Evolutionary conservation across 225 moss, liverwort and hornwort genomes (phyloP), one percentile per base, ranked within the genome.

Genomic region (Sphagnum tenellum): DNA sequence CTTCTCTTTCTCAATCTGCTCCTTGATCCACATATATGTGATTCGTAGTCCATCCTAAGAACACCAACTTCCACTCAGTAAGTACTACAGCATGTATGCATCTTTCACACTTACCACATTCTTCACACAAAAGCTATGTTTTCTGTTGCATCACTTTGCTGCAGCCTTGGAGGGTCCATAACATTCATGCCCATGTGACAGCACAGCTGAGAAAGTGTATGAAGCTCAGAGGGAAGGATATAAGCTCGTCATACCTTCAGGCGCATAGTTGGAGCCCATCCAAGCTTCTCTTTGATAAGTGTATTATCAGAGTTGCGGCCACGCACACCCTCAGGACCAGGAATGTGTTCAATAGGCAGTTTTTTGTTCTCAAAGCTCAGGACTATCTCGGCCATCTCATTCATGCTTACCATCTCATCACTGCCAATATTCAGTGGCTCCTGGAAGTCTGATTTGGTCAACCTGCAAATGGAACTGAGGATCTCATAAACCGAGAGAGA

Each of bases 331-430:
- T 92, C 92, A 0, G 89, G 92, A 5, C 92, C 89, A 0, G 84
- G 81, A 2, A 92, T 92, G 73, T 92, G 92, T 44, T 80, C 73
- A 3, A 89, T 92, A 2, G 89, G 83, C 12, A 83, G 75, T 46
- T 83, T 76, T 79, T 83, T 92, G 0, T 44, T 61, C 61, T 74
- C 92, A 6, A 92, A 89, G 56, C 81, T 46, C 3, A 89, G 77
- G n/a, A 92, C 85, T 29, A 83, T 85, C 55, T 82, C 92, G 0
- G 89, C 92, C 92, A 89, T 92, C 66, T 89, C 89, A 62, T 92
- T 92, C 92, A 92, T 87, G 73, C 79, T 81, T 46, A 92, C 89
- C 92, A 92, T 89, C 73, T 92, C 89, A 49, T 89, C 92, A 1
- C 87, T 89, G 69, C 89, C 92, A 3, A 92, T 89, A 69, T 92